Evolutionary conservation across 177 flowering plant genomes (phyloP), one percentile per base, ranked within the genome.

Genomic region (Telopea speciosissima): DNA sequence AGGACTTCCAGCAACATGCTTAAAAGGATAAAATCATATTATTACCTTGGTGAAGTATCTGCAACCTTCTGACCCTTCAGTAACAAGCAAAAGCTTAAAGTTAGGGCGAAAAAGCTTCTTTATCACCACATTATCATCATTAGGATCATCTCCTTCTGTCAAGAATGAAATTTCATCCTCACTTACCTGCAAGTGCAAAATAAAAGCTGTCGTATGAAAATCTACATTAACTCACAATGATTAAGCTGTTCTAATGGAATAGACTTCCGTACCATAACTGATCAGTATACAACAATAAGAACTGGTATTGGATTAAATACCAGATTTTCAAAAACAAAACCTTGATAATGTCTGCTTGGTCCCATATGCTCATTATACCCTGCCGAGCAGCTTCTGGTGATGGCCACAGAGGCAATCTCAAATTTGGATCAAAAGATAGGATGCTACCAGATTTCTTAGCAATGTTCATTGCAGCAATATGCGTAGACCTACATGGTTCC

Each of bases 121-220:
- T 54, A 89, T 68, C 74, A 92, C 95, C 69, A 89, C 93, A 62
- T 89, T 74, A 75, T 94, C 93, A 75, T 90, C 94, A 79, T 81
- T 45, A 70, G 93, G 94, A 84, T 88, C 91, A 71, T 85, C 93
- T 33, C 90, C 92, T 40, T 83, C 80, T 14, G 97, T 92, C 77
- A 94, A 78, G 80, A 92, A 92, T 66, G 85, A 71, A 65, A 92
- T 86, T 81, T 92, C 98, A 5, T 92, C 97, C 74, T 90, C 97
- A 61, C 90, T 89, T 70, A 92, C 77, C 97, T 92, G 86, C 72
- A 75, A 68, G 21, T 62, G 25, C 49, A 60, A 22, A 76, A 72
- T 42, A 11, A 56, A 68, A 70, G 19, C 25, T 22, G 31, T 11
- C 8, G 66, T 4, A n/a, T 66, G 28, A 66, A 42, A 69, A 40